Conservation (phyloP, 148 eudicot species). For the Rhododendron griersonianum region DNA sequence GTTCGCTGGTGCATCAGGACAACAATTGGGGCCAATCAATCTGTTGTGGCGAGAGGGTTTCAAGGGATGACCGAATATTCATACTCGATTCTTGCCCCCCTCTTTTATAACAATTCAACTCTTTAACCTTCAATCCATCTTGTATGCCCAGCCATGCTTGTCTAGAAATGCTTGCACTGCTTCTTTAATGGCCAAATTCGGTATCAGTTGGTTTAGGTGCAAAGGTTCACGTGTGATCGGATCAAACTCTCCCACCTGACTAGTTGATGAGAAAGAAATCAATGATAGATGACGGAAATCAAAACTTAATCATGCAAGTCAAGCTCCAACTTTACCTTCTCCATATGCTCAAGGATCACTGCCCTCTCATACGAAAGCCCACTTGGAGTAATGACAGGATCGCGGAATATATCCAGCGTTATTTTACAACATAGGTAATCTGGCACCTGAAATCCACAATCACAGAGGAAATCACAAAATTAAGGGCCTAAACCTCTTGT, state of each 20-base stretch:
- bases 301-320: not conserved
- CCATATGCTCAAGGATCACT: slow-evolving; percentile 68
- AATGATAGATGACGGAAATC: not conserved
- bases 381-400: slow-evolving; percentile 94
- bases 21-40: not conserved
- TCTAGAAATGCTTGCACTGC: slow-evolving; percentile 70
- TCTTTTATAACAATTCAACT: not conserved
- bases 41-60: not conserved
- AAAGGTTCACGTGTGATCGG: slow-evolving; percentile 74
- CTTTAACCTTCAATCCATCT: slow-evolving; percentile 23
- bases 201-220: slow-evolving; percentile 43
- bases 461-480: not conserved
- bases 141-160: slow-evolving; percentile 86
- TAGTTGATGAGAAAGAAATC: not conserved
- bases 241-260: slow-evolving; percentile 80
- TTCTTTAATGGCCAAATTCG: slow-evolving; percentile 86
- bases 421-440: slow-evolving; percentile 86
- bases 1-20: not conserved
- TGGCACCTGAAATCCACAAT: slow-evolving; percentile 62
- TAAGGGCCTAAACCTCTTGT: not conserved
- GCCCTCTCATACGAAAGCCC: slow-evolving; percentile 88
- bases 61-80: not conserved
- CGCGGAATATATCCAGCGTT: slow-evolving; percentile 80
- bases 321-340: slow-evolving; percentile 43
- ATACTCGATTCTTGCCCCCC: not conserved